Base-by-base conservation (phyloP, 768 basidiomycete species). In the Kwoniella dejecticola region DNA sequence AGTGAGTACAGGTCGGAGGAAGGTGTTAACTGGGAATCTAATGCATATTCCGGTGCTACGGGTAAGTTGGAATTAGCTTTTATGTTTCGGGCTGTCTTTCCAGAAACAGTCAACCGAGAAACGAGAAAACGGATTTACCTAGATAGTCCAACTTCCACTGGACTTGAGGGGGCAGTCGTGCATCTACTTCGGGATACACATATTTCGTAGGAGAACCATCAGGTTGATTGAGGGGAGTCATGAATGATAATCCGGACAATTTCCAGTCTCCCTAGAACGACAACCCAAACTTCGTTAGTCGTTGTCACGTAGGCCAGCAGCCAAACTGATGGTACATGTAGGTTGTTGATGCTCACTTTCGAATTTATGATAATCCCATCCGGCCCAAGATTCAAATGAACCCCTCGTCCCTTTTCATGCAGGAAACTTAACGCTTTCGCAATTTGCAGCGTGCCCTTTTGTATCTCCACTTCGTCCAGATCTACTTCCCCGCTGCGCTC, bases 381-480 rank as follows among this genome's bases (percentile, higher is more conserved):
- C 3, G 89, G 88, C 23, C 85, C 87, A 19, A 99, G 79, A 74
- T 99, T 96, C 23, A 91, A 86, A 74, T 99, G 96, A 45, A 99
- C 90, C 31, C 93, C 79, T 63, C 89, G 90, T 4, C 91, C 96
- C 24, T 91, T 94, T 11, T 85, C 86, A 80, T 99, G 96, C 15
- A 99, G 80, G 79, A 99, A 99, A 4, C 85, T 84, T 17, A 82
- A 53, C 0, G 76, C 81, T 59, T 77, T 77, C 1, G 77, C 77
- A 11, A 99, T 79, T 76, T 98, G 96, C 41, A 97, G 82, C 30
- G 95, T 87, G 13, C 96, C 96, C 79, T 98, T 98, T 76, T 97
- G 96, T 38, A 97, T 92, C 89, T 99, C 96, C 41, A 97, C 88
- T 81, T 99, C 96, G 77, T 99, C 96, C 23, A 99, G 81, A 74